Percentiles rank a stretch among this genome's conserved stretches.
These are phyloP conservation scores for Trapa incisa DNA, from an alignment of 345 rosid species.

Conservation along the genomic window DNA sequence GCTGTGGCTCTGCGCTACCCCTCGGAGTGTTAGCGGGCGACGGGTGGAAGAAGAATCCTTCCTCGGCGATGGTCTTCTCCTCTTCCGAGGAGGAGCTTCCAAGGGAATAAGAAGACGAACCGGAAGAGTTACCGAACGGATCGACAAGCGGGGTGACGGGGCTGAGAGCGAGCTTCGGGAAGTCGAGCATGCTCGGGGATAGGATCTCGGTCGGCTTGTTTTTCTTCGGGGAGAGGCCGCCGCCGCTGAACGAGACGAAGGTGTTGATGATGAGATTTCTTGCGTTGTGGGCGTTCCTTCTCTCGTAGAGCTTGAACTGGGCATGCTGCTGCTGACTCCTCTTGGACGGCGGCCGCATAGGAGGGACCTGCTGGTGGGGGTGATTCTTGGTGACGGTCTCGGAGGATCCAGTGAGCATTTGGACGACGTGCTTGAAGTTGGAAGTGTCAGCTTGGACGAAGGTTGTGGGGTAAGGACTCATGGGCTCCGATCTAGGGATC, in stretches of 20 bases:
- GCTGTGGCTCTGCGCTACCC: slow-evolving; percentile 73
- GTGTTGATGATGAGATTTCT: slow-evolving; percentile 85
- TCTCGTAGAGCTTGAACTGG: slow-evolving; percentile 78
- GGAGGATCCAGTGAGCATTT: slow-evolving; percentile 78
- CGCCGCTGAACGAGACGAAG: slow-evolving; percentile 33
- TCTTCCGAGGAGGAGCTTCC: slow-evolving; percentile 55
- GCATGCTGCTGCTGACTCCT: slow-evolving; percentile 37
- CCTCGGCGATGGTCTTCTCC: slow-evolving; percentile 78
- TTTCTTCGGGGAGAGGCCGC: slow-evolving; percentile 53
- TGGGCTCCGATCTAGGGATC: slow-evolving; percentile 69
- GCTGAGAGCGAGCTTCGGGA: slow-evolving; percentile 77
- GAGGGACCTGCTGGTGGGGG: slow-evolving; percentile 32
- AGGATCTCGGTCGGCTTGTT: slow-evolving; percentile 35
- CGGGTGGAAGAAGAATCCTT: slow-evolving; percentile 76
- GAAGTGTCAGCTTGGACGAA: slow-evolving; percentile 86
- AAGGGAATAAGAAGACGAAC: slow-evolving; percentile 37
- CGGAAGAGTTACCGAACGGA: slow-evolving; percentile 29
- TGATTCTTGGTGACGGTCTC: slow-evolving; percentile 58
- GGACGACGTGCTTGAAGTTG: slow-evolving; percentile 87
- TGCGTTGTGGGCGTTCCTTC: slow-evolving; percentile 62
- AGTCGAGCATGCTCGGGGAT: slow-evolving; percentile 89
- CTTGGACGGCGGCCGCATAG: slow-evolving; percentile 42
- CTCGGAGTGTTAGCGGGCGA: slow-evolving; percentile 90
- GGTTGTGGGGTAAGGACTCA: slow-evolving; percentile 89
- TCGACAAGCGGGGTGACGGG: slow-evolving; percentile 79